Evolutionary conservation across 495 filamentous ascomycete species (phyloP), one percentile per base, ranked within the genome.

Genomic region (Glarea lozoyensis): DNA sequence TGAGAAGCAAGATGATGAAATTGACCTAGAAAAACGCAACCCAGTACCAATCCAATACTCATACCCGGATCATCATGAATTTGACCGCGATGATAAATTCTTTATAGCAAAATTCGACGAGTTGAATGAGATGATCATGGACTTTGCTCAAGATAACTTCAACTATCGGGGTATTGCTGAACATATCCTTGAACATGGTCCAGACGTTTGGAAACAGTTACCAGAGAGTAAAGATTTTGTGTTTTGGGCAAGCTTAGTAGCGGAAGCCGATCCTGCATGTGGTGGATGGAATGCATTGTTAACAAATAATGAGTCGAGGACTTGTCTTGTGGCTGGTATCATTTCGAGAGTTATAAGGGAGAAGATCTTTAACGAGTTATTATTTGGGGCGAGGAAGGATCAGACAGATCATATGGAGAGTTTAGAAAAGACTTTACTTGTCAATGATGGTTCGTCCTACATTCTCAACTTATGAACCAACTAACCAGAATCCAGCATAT

Each of bases 271-370:
- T 44, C 46, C 38, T 9, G 27, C 13, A 15, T 34, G n/a, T 11
- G 62, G 60, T 15, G 56, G 63, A 0, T 74, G 70, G 70, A 59
- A 68, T 30, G 39, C 27, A 11, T 30, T 72, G 41, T 30, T 74
- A 9, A 40, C 50, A 34, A 50, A 61, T 23, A 42, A 33, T 10
- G 2, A 2, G 13, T 55, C 61, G 21, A 59, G 70, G 17, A 60
- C 56, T 44, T 67, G 56, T 51, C 49, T 74, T 11, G 40, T 69
- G 13, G 58, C 60, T 44, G 66, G 57, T 3, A 55, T 74, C 10
- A 37, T 72, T 1, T 55, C 53, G 7, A 62, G 59, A 53, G 50
- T 70, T 33, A 43, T 74, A 20, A 60, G 67, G 43, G 60, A 45
- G 29, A 55, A 54, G 16, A 57, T 74, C 6, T 74, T 69, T 43